Evolutionary conservation across 1,139 yeast genomes (phyloP).

Genomic region (Petasospora fabianii): DNA sequence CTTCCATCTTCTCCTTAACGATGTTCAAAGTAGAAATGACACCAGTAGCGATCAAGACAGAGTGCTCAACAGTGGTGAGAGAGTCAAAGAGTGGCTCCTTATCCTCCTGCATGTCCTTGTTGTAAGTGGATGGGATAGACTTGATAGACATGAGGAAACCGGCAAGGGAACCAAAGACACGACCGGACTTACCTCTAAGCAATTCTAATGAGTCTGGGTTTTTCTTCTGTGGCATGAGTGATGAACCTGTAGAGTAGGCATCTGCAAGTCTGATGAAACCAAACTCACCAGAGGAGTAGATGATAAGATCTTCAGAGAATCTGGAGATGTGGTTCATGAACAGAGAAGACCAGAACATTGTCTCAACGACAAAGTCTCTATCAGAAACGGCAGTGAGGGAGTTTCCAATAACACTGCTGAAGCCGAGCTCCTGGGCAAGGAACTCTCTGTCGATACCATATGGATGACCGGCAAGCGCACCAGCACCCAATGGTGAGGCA

Average conservation of each 20-base stretch:
- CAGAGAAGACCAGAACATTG: conserved; percentile 95
- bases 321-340: conserved; percentile 94
- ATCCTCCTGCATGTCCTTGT: conserved; percentile 98
- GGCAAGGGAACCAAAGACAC: conserved; percentile 91
- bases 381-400: conserved; percentile 94
- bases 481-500: conserved; percentile 89
- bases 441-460: conserved; percentile 94
- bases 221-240: conserved; percentile 98
- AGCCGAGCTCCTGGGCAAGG: conserved; percentile 75
- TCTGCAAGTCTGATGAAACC: conserved; percentile 91
- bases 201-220: conserved; percentile 95
- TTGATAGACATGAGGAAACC: conserved; percentile 96
- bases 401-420: conserved; percentile 85
- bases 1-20: conserved; percentile 70
- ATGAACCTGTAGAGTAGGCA: conserved; percentile 97
- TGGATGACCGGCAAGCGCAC: conserved; percentile 99
- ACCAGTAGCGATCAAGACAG: conserved; percentile 91
- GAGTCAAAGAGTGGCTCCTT: conserved; percentile 96
- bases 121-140: conserved; percentile 94
- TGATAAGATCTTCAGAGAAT: conserved; percentile 89
- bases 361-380: conserved; percentile 94
- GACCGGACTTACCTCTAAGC: conserved; percentile 93
- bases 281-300: conserved; percentile 96
- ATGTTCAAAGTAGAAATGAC: conserved; percentile 83
- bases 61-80: conserved; percentile 86